Percentiles rank a stretch among this genome's conserved stretches.
Evolutionary conservation across 768 basidiomycete genomes (phyloP).

Genomic region (Mycena galopus): DNA sequence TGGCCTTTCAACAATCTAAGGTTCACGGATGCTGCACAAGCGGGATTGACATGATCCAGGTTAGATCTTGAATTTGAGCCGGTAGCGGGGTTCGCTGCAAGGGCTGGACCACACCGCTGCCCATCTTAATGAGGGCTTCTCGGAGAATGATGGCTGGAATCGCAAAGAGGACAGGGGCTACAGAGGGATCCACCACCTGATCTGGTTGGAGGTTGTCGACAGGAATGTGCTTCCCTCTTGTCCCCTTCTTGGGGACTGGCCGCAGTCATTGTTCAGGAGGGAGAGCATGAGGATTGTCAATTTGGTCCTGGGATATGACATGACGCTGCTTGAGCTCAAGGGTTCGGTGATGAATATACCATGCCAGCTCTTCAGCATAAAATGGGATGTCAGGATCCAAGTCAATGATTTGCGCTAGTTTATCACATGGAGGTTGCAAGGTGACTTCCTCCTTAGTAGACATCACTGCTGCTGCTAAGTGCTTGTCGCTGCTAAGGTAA

Average conservation of each 20-base stretch:
- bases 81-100: neutral
- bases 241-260: neutral
- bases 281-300: neutral
- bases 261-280: neutral
- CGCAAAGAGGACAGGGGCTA: neutral
- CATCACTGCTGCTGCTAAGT: neutral
- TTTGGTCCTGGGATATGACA: neutral
- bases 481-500: neutral
- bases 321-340: neutral
- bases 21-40: neutral
- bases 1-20: neutral
- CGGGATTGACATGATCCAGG: neutral
- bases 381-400: neutral
- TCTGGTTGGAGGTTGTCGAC: neutral
- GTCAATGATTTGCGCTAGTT: neutral
- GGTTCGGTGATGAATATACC: neutral
- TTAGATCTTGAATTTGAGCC: neutral
- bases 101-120: neutral
- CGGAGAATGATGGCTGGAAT: neutral
- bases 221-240: neutral
- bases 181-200: neutral
- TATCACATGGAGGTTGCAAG: neutral
- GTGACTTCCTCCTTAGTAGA: neutral
- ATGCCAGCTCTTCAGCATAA: neutral
- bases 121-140: neutral